Evolutionary conservation across 352 stramenopile species (phyloP).

Genomic region (Saprolegnia diclina): DNA sequence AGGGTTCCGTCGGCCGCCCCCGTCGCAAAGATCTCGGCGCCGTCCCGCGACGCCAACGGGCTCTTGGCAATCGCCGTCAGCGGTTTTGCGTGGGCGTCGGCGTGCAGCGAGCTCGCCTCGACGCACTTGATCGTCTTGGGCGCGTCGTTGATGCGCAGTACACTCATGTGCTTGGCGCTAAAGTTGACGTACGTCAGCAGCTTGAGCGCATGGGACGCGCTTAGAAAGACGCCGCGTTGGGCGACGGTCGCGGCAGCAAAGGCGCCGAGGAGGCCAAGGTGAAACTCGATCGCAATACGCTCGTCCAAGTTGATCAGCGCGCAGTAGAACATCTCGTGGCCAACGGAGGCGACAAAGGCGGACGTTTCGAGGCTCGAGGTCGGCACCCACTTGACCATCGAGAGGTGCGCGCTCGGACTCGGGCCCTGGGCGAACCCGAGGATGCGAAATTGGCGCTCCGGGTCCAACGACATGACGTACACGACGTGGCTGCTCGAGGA

Average conservation of each 20-base stretch:
- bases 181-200: conserved; percentile 16
- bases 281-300: neutral
- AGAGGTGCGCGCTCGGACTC: neutral
- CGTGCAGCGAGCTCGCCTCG: conserved; percentile 46
- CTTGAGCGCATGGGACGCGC: conserved; percentile 1
- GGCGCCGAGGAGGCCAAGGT: neutral
- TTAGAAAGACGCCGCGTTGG: conserved; percentile 14
- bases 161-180: neutral
- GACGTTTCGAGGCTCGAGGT: conserved; percentile 17
- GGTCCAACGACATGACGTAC: conserved; percentile 61
- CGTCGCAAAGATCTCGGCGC: conserved; percentile 56
- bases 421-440: conserved; percentile 32
- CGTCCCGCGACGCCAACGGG: conserved; percentile 37
- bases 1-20: conserved; percentile 54
- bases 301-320: conserved; percentile 20
- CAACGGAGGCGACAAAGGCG: neutral
- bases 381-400: conserved; percentile 10
- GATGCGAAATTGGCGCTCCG: conserved; percentile 59
- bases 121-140: conserved; percentile 26
- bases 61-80: conserved; percentile 48
- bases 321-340: neutral
- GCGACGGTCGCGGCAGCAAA: neutral
- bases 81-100: conserved; percentile 49
- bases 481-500: conserved; percentile 44
- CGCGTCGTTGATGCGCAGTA: conserved; percentile 17